A percentile compares a stretch with the other conserved stretches of the same genome.
phyloP scores from a whole-genome alignment of 768 basidiomycete genomes.

The Lactarius deliciosus region DNA sequence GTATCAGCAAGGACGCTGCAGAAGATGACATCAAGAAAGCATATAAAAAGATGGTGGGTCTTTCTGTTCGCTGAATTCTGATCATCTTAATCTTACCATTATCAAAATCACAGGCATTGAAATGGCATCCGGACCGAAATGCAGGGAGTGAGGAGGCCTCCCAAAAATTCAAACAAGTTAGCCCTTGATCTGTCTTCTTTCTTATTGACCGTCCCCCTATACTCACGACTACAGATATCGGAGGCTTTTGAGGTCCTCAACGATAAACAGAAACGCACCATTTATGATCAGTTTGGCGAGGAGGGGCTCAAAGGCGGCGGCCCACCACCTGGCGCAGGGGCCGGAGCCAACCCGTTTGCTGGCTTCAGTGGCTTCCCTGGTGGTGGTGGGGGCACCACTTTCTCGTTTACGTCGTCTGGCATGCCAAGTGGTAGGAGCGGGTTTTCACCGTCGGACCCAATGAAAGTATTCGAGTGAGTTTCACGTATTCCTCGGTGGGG shows the following conservation, averaged over 20 bases:
- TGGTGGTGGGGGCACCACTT: conserved; percentile 50
- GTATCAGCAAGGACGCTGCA: conserved; percentile 64
- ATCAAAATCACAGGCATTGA: conserved; percentile 57
- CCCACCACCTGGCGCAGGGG: conserved; percentile 50
- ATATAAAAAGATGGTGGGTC: conserved; percentile 86
- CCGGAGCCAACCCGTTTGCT: conserved; percentile 40
- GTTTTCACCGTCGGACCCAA: conserved; percentile 78
- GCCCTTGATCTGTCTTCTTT: conserved; percentile 20
- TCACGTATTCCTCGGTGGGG: background rate
- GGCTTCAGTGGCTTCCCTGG: conserved; percentile 47
- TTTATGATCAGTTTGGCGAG: conserved; percentile 94
- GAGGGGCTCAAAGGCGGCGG: conserved; percentile 83
- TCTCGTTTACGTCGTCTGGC: conserved; percentile 46
- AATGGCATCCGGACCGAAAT: conserved; percentile 96
- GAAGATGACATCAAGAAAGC: conserved; percentile 93
- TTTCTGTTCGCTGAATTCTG: background rate
- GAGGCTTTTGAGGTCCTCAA: conserved; percentile 96
- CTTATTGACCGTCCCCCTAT: background rate
- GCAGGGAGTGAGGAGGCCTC: conserved; percentile 80
- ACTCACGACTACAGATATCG: conserved; percentile 58
- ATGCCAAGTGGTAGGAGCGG: conserved; percentile 42
- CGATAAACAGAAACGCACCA: conserved; percentile 77
- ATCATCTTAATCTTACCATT: conserved; percentile 11
- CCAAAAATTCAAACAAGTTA: conserved; percentile 88
- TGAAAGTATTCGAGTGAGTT: conserved; percentile 85